Conservation (phyloP, 331 rosid species). For the Dryas integrifolia region DNA sequence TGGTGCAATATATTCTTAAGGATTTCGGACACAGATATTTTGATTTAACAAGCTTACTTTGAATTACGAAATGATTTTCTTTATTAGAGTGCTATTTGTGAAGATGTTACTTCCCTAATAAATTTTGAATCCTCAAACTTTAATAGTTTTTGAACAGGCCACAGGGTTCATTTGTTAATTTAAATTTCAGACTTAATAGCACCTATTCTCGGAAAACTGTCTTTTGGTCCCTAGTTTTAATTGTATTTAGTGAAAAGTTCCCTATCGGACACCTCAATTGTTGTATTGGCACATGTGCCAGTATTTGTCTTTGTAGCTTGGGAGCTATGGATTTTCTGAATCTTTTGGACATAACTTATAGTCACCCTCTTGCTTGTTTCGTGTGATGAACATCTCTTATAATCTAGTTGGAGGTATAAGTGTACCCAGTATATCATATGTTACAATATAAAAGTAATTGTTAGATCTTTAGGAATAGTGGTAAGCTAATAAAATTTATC, state of each 20-base stretch:
- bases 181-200: background rate
- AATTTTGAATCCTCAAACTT: background rate
- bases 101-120: background rate
- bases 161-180: background rate
- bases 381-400: background rate
- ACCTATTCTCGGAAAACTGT: background rate
- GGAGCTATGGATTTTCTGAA: background rate
- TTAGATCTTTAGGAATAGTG: background rate
- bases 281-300: background rate
- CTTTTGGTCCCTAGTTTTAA: background rate
- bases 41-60: background rate
- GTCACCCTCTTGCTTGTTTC: background rate
- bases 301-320: background rate
- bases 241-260: background rate
- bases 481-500: background rate
- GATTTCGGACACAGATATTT: background rate
- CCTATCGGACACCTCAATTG: background rate
- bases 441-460: background rate
- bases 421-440: background rate
- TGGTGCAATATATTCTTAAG: background rate
- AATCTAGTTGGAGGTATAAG: background rate
- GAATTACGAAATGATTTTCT: background rate
- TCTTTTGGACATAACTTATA: background rate
- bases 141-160: background rate
- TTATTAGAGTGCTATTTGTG: background rate